Percentiles rank a stretch among this genome's conserved stretches.
phyloP scores from a whole-genome alignment of 257 asterid species.

The Nicotiana tabacum region DNA sequence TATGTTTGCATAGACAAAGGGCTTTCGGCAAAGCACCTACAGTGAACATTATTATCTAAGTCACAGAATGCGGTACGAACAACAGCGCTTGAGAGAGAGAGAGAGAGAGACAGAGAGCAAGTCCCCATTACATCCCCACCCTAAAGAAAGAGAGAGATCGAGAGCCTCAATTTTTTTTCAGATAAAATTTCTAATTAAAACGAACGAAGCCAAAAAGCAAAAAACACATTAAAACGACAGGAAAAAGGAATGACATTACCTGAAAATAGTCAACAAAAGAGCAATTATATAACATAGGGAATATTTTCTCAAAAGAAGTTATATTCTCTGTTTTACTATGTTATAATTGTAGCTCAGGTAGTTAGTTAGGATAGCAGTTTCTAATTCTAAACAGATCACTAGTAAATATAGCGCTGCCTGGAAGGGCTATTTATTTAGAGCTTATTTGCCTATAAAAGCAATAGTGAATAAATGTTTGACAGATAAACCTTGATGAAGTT shows the following conservation, averaged over 20 bases:
- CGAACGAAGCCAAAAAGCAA: neutral
- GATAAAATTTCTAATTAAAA: neutral
- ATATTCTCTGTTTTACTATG: neutral
- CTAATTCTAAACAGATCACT: neutral
- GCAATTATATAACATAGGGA: neutral
- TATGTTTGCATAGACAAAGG: conserved; percentile 42
- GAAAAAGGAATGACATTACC: neutral
- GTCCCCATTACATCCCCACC: too few species aligned
- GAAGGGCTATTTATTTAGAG: neutral
- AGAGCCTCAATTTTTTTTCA: too few species aligned
- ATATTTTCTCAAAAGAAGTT: neutral
- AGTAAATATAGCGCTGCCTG: neutral
- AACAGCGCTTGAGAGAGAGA: neutral
- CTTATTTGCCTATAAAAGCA: neutral
- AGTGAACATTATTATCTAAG: neutral
- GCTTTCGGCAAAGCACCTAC: conserved; percentile 57
- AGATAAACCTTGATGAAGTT: neutral
- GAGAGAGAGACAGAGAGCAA: too few species aligned
- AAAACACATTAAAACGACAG: neutral
- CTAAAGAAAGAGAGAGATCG: too few species aligned
- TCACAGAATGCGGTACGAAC: neutral
- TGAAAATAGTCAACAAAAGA: neutral
- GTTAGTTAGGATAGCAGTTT: neutral
- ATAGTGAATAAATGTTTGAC: neutral
- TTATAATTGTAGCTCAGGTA: neutral